Base-by-base conservation (phyloP, 257 asterid species). In the Echites panduratus region DNA sequence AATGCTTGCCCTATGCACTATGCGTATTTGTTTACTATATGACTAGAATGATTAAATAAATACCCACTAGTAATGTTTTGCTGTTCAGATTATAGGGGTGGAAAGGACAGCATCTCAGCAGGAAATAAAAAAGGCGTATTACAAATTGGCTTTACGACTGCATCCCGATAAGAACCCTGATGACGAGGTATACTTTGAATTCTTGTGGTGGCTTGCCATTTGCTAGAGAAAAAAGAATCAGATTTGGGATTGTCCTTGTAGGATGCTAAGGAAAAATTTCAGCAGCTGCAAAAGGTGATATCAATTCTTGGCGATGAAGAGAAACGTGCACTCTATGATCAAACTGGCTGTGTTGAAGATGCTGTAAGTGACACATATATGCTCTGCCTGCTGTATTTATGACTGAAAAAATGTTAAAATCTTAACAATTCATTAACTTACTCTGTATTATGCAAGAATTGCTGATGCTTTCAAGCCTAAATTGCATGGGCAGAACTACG, bases 251-350 rank as follows among this genome's bases (percentile, higher is more conserved):
- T 54, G 44, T 67, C 76, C 72, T 13, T 77, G 72, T 72, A 93
- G 98, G 96, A 88, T 71, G 99, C 99, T 58, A 94, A 94, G 82
- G 97, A 94, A 79, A 94, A 89, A 79, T 94, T 94, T 79, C 99
- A 91, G 90, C 95, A 91, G 83, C 83, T 94, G 79, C 99, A 94
- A 77, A 89, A 89, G 84, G 97, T 93, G 76, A 89, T 93, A 62
- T 82, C 98, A 43, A 79, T 93, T 72, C 96, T 93, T 66, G 97
- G 97, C 12, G 96, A 93, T 62, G 96, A 85, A 77, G 98, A 91
- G 78, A 93, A 93, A 73, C 94, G 97, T 69, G 92, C 96, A 67
- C 87, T 93, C 19, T 93, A 91, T 86, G 98, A 93, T 74, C 93
- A 93, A 81, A 93, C 98, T 79, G 98, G 97, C 49, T 88, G 96